These are phyloP conservation scores for Bruguiera sexangula DNA, from an alignment of 345 rosid species.

Conservation along the genomic window DNA sequence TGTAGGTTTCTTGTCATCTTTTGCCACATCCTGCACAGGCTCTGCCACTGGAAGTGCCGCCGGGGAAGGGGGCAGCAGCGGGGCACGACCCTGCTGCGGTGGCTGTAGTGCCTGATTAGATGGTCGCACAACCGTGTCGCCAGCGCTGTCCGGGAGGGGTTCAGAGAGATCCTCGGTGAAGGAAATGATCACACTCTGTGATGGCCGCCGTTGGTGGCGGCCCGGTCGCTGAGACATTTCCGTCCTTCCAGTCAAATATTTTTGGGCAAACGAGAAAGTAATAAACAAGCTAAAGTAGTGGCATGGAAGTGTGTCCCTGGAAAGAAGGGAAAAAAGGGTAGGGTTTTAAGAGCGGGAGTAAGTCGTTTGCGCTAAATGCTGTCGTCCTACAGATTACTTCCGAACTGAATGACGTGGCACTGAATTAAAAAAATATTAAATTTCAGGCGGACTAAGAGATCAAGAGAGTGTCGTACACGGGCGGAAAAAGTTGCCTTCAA, in stretches of 20 bases:
- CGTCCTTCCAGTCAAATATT: neutral
- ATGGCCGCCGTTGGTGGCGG: constrained; percentile 19
- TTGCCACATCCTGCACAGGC: neutral
- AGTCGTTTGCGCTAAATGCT: too few relatives aligned
- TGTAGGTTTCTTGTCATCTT: constrained; percentile 9
- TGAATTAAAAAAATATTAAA: too few relatives aligned
- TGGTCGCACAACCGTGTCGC: neutral
- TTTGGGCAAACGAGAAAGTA: neutral
- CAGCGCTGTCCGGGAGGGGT: constrained; percentile 1
- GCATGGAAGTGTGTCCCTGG: constrained; percentile 3
- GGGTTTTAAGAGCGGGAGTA: neutral
- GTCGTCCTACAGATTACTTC: too few relatives aligned
- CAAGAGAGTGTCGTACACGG: too few relatives aligned
- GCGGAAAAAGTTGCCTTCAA: too few relatives aligned
- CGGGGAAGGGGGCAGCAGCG: neutral
- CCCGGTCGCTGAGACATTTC: constrained; percentile 3
- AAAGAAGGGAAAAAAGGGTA: neutral
- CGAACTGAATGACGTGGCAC: too few relatives aligned
- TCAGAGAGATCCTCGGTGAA: constrained; percentile 5
- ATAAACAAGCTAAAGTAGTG: neutral
- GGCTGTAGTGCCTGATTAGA: neutral
- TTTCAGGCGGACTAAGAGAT: too few relatives aligned
- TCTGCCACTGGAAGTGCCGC: neutral
- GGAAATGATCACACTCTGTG: constrained; percentile 11
- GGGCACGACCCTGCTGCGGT: neutral